Percentiles rank a stretch among this genome's conserved stretches.
Evolutionary conservation across 164 flowering plant species (phyloP).

Genomic region (Nelumbo lutea): DNA sequence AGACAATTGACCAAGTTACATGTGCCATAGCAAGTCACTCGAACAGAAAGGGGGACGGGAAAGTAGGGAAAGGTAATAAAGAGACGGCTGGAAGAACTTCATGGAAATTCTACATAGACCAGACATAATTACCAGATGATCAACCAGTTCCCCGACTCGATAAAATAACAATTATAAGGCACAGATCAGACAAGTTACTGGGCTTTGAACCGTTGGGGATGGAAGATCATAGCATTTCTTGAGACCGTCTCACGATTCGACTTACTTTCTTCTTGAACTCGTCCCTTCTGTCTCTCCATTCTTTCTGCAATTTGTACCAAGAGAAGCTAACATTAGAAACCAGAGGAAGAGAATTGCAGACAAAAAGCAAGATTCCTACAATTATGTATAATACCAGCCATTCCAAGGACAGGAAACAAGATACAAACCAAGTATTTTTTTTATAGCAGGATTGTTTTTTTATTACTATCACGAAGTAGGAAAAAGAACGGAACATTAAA

Average conservation of each 20-base stretch:
- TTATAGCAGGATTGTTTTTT: too few relatives aligned
- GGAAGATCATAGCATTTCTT: conserved; percentile 29
- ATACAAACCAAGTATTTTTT: too few relatives aligned
- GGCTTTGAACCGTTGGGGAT: background rate
- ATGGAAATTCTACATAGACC: background rate
- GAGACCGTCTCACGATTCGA: conserved; percentile 53
- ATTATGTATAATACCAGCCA: too few relatives aligned
- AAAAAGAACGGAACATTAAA: too few relatives aligned
- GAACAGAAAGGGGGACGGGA: background rate
- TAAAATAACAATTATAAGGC: background rate
- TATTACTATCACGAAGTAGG: too few relatives aligned
- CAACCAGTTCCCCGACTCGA: background rate
- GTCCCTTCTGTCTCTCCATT: conserved; percentile 71
- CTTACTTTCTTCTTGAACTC: conserved; percentile 59
- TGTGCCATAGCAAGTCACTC: background rate
- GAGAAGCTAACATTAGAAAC: too few relatives aligned
- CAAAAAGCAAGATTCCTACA: too few relatives aligned
- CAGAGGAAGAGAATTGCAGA: too few relatives aligned
- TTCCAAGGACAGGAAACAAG: too few relatives aligned
- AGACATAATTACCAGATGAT: background rate
- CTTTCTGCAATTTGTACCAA: conserved; percentile 46
- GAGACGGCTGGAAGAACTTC: background rate
- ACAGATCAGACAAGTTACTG: background rate
- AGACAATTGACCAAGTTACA: background rate
- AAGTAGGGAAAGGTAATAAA: too few relatives aligned